Base-by-base conservation (phyloP, 768 basidiomycete genomes). In the Podaxis carcinomalis region DNA sequence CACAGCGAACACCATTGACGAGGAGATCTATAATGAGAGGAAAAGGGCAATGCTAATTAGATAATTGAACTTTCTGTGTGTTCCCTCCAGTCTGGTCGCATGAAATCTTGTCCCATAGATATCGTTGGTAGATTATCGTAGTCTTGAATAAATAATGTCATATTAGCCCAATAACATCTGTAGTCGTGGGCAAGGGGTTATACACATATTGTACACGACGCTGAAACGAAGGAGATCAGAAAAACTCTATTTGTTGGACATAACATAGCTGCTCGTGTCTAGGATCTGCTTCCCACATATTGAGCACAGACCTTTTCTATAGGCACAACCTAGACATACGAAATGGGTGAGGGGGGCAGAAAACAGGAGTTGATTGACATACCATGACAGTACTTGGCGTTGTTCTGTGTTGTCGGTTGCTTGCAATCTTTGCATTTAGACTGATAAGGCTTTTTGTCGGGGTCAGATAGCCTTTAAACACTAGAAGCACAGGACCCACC, bases 371-470 rank as follows among this genome's bases (percentile, higher is more conserved):
- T 44, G 35, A 47, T 57, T 59, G 64, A 69, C 83, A 62, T 67
- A 90, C 92, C 89, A 80, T 94, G 92, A 68, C 92, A 94, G 73
- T 91, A 93, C 75, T 92, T 93, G 39, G 89, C 92, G 68, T 81
- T 84, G 71, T 93, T 93, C 80, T 94, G 92, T 7, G 92, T 92
- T 49, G 85, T 84, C 0, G 86, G 80, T 68, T 88, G 87, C 73
- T 93, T 93, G 70, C 92, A 94, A 67, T 92, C 92, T 73, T 89
- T 93, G 70, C 92, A 94, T 72, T 90, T 92, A 39, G 83, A 82
- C 74, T 90, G 86, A 76, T 94, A 94, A 36, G 92, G 92, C 89
- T 93, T 69, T 44, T 64, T 64, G 63, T 39, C 52, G 37, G 37
- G 27, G 66, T 72, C 64, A 66, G 44, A 60, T 19, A 64, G 68